These are phyloP conservation scores for Fusarium annulatum DNA, from an alignment of 2,329 filamentous ascomycete genomes.

Conservation along the genomic window DNA sequence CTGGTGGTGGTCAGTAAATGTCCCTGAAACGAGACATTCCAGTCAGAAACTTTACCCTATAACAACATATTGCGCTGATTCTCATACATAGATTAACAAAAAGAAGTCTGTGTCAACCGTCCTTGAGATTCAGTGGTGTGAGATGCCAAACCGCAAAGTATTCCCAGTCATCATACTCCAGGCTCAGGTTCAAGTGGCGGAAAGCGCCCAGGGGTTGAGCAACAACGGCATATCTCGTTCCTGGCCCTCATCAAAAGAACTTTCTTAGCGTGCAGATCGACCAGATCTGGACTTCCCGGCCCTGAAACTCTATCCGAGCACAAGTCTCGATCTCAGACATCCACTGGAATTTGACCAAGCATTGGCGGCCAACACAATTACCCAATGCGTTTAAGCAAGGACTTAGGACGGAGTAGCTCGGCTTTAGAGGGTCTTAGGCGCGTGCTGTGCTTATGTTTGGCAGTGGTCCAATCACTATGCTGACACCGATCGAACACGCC, in stretches of 20 bases:
- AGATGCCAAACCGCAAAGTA: rapidly evolving
- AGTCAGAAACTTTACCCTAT: background rate
- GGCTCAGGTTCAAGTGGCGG: background rate
- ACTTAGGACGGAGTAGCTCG: background rate
- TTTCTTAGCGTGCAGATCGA: background rate
- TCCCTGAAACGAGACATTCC: background rate
- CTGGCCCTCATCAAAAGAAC: background rate
- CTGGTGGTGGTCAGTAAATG: background rate
- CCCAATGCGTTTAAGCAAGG: background rate
- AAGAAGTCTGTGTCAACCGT: background rate
- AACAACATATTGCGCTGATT: background rate
- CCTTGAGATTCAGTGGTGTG: background rate
- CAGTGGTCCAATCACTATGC: background rate
- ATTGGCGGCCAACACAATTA: constrained; percentile 1
- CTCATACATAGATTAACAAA: rapidly evolving
- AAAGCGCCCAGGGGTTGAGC: background rate
- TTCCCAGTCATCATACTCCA: background rate
- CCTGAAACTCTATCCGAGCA: constrained; percentile 15
- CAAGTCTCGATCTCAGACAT: background rate
- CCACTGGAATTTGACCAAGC: constrained; percentile 22
- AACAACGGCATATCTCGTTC: constrained; percentile 5
- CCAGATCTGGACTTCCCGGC: background rate
- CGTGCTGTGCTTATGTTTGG: background rate
- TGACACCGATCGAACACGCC: background rate
- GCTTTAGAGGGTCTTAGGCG: background rate